Evolutionary conservation across 1,284 basidiomycete species (phyloP), one percentile per base, ranked within the genome.

Genomic region (Rhodotorula sp.): DNA sequence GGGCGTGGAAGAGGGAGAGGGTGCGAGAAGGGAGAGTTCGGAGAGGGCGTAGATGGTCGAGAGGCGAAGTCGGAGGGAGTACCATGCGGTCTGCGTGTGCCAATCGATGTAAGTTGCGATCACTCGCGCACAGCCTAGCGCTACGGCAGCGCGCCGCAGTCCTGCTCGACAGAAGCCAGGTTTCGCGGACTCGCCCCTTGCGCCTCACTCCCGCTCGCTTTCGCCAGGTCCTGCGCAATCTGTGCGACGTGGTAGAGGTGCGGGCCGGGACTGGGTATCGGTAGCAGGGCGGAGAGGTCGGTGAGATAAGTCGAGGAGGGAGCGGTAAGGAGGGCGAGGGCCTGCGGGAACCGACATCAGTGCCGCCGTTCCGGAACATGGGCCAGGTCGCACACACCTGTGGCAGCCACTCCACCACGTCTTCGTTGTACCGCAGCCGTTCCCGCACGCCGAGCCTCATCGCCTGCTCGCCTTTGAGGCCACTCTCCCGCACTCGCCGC

Each of bases 181-280:
- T 20, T 11, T 2, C 16, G 40, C 16, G 13, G n/a, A 60, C 68
- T 18, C 18, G 72, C 73, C 4, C 73, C 73, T 58, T 74, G 73
- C 0, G 65, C 58, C 24, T 70, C 56, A 20, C 66, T 69, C 9
- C 71, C 73, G 1, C 51, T 51, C 0, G 68, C 62, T 60, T 63
- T 68, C 3, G 73, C 71, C 22, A 74, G 62, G 48, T 68, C 70
- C 34, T 74, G 70, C 4, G 73, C 73, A 31, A 74, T 69, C 4
- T 40, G 31, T 22, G 71, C 68, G 44, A 67, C 61, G 50, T 74
- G 73, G 2, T 31, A 40, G n/a, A 72, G 52, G 51, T 72, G 65
- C 0, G 57, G 46, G 1, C 53, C 37, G 0, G 68, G 66, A 2
- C 56, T 59, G 0, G 71, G 69, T 47, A 71, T 24, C 15, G 70